These are phyloP conservation scores for Excoecaria agallocha DNA, from an alignment of 345 rosid species.

Conservation along the genomic window DNA sequence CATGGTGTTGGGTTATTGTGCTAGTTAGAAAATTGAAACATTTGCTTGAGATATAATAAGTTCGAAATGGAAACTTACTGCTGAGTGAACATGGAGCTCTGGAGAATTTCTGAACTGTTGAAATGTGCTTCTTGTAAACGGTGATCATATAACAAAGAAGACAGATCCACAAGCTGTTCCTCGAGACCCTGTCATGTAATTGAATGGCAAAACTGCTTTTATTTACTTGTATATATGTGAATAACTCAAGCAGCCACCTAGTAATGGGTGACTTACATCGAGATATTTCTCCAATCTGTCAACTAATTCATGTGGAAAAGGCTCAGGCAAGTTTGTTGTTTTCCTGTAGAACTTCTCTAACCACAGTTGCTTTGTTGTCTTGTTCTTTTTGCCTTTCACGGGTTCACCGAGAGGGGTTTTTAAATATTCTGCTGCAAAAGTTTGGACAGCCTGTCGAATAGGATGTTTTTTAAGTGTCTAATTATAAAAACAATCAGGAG, in stretches of 20 bases:
- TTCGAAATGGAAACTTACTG: conserved; percentile 55
- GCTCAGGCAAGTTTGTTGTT: conserved; percentile 91
- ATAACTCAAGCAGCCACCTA: not conserved
- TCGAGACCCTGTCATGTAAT: conserved; percentile 62
- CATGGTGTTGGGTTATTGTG: not conserved
- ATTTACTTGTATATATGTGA: not conserved
- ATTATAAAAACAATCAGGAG: not conserved
- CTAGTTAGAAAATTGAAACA: not conserved
- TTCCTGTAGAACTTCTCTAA: conserved; percentile 91
- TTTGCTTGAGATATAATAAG: not conserved
- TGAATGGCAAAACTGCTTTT: not conserved
- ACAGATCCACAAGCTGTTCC: conserved; percentile 89
- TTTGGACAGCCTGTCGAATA: conserved; percentile 61
- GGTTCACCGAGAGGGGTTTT: conserved; percentile 95
- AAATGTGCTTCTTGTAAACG: conserved; percentile 75
- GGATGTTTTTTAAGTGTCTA: conserved; percentile 8
- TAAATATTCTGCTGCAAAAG: conserved; percentile 78
- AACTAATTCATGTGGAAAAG: conserved; percentile 95
- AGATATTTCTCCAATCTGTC: conserved; percentile 91
- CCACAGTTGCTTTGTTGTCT: conserved; percentile 80
- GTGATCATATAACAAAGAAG: conserved; percentile 87
- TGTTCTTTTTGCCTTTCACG: conserved; percentile 85
- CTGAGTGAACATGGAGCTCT: conserved; percentile 82
- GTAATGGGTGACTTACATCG: conserved; percentile 59
- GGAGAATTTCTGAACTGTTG: conserved; percentile 94